Evolutionary conservation across 164 flowering plant species (phyloP).

Genomic region (Umbilicus rupestris): DNA sequence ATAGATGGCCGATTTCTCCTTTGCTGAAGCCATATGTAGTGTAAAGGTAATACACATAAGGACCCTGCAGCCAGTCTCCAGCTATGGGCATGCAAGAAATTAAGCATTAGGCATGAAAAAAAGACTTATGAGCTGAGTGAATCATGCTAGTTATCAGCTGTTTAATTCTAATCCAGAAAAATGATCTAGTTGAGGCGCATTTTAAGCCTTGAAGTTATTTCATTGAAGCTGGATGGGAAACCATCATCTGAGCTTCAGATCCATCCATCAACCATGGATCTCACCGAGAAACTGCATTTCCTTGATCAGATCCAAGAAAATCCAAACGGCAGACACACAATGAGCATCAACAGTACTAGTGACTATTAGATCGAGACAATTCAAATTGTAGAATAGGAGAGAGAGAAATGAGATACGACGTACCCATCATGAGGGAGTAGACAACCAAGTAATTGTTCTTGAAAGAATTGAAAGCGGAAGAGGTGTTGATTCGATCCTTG

Average conservation of each 20-base stretch:
- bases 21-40: conserved; percentile 72
- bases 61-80: conserved; percentile 97
- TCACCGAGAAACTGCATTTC: too few species aligned
- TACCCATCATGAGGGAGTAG: conserved; percentile 99
- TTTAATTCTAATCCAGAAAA: too few species aligned
- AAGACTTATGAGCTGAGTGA: not conserved
- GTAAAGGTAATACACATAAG: conserved; percentile 85
- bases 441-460: conserved; percentile 93
- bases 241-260: too few species aligned
- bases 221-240: too few species aligned
- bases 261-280: too few species aligned
- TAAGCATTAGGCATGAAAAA: conserved; percentile 12
- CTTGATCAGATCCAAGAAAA: not conserved
- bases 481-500: conserved; percentile 78
- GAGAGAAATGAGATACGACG: not conserved
- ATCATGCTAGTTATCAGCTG: too few species aligned
- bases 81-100: conserved; percentile 38
- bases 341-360: too few species aligned
- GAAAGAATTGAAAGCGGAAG: conserved; percentile 79
- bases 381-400: too few species aligned
- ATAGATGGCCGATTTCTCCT: conserved; percentile 94
- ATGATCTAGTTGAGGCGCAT: too few species aligned
- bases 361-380: too few species aligned
- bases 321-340: conserved; percentile 8
- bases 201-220: too few species aligned